Evolutionary conservation across 2,329 filamentous ascomycete species (phyloP).

Genomic region (Dryadomyces quercus-mongolicae): DNA sequence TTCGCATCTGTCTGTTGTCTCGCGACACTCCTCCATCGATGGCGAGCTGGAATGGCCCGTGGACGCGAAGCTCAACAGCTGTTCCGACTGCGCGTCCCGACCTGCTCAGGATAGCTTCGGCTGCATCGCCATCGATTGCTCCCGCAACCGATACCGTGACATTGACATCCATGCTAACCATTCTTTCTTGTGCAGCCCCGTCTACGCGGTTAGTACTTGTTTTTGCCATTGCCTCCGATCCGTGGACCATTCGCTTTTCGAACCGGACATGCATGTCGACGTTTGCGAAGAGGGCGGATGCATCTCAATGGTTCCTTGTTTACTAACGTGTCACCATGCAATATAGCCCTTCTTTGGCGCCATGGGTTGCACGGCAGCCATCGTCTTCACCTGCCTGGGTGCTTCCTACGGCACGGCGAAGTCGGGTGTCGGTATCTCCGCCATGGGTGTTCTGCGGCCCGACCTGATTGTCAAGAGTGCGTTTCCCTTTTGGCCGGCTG

Average conservation of each 20-base stretch:
- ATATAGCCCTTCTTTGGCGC: conserved; percentile 79
- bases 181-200: conserved; percentile 52
- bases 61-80: background rate
- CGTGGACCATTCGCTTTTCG: background rate
- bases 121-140: background rate
- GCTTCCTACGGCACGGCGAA: conserved; percentile 98
- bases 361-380: conserved; percentile 73
- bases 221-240: conserved; percentile 8
- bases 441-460: conserved; percentile 95
- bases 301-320: background rate
- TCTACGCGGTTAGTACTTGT: conserved; percentile 83
- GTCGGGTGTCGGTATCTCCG: conserved; percentile 95
- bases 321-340: background rate
- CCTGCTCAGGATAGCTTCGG: background rate
- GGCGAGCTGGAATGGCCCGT: background rate
- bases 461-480: conserved; percentile 99
- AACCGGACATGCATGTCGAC: background rate
- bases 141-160: background rate
- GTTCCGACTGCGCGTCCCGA: background rate
- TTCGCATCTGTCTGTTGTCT: background rate
- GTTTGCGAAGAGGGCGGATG: background rate
- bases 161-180: conserved; percentile 5
- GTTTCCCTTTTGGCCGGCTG: conserved; percentile 20
- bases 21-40: background rate
- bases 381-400: conserved; percentile 45